These are phyloP conservation scores for Peronospora destructor DNA, from an alignment of 352 stramenopile species.

Conservation along the genomic window DNA sequence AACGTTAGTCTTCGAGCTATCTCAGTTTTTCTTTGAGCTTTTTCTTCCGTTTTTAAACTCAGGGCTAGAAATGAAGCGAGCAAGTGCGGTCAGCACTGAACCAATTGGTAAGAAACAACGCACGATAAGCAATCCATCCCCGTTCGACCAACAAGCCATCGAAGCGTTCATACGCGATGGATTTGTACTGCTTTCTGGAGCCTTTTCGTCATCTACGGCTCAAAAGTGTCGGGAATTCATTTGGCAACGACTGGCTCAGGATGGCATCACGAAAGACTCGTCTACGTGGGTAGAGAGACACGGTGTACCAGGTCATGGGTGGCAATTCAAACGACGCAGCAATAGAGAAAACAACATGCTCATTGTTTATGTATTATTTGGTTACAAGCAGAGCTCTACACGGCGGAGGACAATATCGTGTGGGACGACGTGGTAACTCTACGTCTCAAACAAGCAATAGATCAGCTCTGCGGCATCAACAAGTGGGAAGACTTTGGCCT, in stretches of 20 bases:
- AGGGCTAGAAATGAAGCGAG: not conserved
- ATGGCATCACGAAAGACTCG: constrained; percentile 36
- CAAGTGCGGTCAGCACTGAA: not conserved
- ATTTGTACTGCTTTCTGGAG: constrained; percentile 55
- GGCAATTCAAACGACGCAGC: not conserved
- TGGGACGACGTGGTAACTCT: constrained; percentile 44
- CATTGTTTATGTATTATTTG: not conserved
- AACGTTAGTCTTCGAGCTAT: too few species aligned
- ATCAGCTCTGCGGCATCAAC: constrained; percentile 63
- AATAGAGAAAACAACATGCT: not conserved
- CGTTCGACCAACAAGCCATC: constrained; percentile 31
- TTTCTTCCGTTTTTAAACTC: not conserved
- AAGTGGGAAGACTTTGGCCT: constrained; percentile 65
- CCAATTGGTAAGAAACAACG: constrained; percentile 15
- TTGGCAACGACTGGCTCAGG: constrained; percentile 31
- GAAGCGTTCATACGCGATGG: constrained; percentile 56
- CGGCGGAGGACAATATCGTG: constrained; percentile 24
- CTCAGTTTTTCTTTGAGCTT: not conserved
- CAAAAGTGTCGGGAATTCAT: constrained; percentile 40
- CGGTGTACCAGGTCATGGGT: constrained; percentile 36
- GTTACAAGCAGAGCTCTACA: constrained; percentile 41
- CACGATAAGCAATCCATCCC: constrained; percentile 4
- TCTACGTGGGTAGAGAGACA: constrained; percentile 54
- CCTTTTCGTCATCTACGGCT: constrained; percentile 42
- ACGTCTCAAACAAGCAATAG: constrained; percentile 43